A percentile compares a stretch with the other conserved stretches of the same genome.
Evolutionary conservation across 257 asterid species (phyloP).

Genomic region (Gynochthodes officinalis): DNA sequence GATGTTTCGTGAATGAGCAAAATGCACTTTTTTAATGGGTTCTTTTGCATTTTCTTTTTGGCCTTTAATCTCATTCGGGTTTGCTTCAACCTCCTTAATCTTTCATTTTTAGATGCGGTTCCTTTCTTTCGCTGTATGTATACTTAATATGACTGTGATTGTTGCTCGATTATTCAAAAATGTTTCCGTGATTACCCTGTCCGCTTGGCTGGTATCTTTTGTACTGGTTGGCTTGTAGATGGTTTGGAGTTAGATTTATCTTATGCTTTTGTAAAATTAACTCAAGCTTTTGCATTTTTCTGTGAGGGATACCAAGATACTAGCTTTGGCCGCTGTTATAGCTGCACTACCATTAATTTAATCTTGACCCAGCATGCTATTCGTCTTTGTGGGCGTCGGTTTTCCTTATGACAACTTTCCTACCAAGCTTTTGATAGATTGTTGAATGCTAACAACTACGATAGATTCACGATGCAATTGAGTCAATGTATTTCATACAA

Average conservation of each 20-base stretch:
- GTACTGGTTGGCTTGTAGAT: not conserved
- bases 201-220: no score
- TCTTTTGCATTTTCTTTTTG: not conserved
- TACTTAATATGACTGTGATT: no score
- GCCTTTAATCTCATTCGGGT: not conserved
- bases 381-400: not conserved
- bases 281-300: not conserved
- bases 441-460: not conserved
- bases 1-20: not conserved
- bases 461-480: not conserved
- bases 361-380: not conserved
- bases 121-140: not conserved
- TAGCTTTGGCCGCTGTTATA: not conserved
- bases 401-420: not conserved
- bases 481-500: not conserved
- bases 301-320: no score
- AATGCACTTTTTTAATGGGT: not conserved
- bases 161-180: no score
- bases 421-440: not conserved
- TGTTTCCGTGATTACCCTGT: no score
- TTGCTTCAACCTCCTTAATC: not conserved
- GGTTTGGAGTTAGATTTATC: not conserved
- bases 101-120: not conserved
- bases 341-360: not conserved
- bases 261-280: not conserved